phyloP scores from a whole-genome alignment of 1,139 yeast species.

The Hyphopichia wangnamkhiaoensis region DNA sequence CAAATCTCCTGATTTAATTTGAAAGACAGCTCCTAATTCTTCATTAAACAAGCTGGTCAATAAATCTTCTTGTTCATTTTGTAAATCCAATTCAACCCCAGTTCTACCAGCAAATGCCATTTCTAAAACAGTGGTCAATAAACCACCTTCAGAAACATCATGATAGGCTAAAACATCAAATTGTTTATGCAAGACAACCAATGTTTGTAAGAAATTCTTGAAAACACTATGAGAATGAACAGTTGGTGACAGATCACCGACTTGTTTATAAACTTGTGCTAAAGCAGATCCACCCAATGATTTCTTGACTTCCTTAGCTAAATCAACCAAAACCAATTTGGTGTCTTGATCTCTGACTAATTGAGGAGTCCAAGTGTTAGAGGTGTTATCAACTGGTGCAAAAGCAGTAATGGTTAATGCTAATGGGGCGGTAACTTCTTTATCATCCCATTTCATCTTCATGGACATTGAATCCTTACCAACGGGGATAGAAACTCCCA shows the following conservation, averaged over 20 bases:
- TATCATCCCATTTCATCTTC: conserved; percentile 97
- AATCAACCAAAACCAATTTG: conserved; percentile 75
- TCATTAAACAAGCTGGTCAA: conserved; percentile 77
- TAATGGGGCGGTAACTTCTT: conserved; percentile 92
- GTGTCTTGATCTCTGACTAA: conserved; percentile 52
- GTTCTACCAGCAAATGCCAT: conserved; percentile 97
- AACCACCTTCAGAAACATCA: conserved; percentile 97
- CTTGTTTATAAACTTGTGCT: conserved; percentile 88
- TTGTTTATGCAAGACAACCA: conserved; percentile 68
- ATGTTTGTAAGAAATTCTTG: conserved; percentile 68
- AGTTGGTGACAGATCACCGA: conserved; percentile 82
- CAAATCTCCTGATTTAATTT: conserved; percentile 57
- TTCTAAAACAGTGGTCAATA: conserved; percentile 79
- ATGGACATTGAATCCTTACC: conserved; percentile 99
- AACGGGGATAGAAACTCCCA: conserved; percentile 92
- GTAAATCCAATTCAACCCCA: conserved; percentile 60
- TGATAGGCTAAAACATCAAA: conserved; percentile 85
- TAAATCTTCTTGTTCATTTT: conserved; percentile 35
- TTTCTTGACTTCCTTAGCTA: conserved; percentile 59
- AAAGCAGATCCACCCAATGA: conserved; percentile 92
- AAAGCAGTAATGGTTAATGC: conserved; percentile 93
- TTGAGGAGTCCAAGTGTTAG: conserved; percentile 95
- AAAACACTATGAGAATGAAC: conserved; percentile 69
- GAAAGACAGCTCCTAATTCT: conserved; percentile 97
- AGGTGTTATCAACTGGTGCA: conserved; percentile 80